These are phyloP conservation scores for Graphilbum sp. DNA, from an alignment of 2,329 filamentous ascomycete genomes.

Conservation along the genomic window DNA sequence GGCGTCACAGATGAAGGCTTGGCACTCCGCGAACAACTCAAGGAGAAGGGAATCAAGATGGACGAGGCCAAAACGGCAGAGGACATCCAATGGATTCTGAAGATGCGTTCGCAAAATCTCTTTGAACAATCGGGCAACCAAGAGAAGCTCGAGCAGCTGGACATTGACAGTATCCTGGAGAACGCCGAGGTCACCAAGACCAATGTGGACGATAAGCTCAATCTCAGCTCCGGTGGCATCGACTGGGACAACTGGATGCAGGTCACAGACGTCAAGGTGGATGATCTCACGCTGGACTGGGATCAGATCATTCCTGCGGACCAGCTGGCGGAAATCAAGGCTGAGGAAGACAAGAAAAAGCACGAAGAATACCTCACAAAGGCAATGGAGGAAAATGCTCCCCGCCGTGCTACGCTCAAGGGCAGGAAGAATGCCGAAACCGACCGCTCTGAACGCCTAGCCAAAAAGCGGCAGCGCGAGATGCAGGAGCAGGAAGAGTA, in stretches of 20 bases:
- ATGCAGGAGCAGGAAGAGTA: slow-evolving; percentile 55
- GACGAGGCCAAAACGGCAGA: slow-evolving; percentile 81
- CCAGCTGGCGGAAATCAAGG: slow-evolving; percentile 75
- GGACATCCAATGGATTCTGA: slow-evolving; percentile 90
- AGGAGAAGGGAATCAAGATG: slow-evolving; percentile 56
- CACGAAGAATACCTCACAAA: slow-evolving; percentile 71
- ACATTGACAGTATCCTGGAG: slow-evolving; percentile 92
- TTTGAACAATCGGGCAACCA: slow-evolving; percentile 97
- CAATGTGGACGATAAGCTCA: slow-evolving; percentile 82
- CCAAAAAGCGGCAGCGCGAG: slow-evolving; percentile 50
- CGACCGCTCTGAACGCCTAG: slow-evolving; percentile 47
- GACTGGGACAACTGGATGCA: slow-evolving; percentile 91
- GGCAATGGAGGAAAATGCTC: slow-evolving; percentile 71
- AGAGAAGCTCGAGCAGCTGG: slow-evolving; percentile 87
- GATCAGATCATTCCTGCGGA: slow-evolving; percentile 96
- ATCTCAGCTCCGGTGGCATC: slow-evolving; percentile 72
- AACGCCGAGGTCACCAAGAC: slow-evolving; percentile 97
- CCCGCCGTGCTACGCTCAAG: slow-evolving; percentile 53
- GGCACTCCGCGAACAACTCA: slow-evolving; percentile 56
- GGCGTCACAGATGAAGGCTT: slow-evolving; percentile 93
- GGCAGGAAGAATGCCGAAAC: slow-evolving; percentile 27
- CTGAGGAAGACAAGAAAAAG: slow-evolving; percentile 69
- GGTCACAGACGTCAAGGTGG: slow-evolving; percentile 94
- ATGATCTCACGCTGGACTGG: slow-evolving; percentile 69
- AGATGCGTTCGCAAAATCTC: slow-evolving; percentile 97